Base-by-base conservation (phyloP, 306 rosid species). In the Pterocarpus macrocarpus region DNA sequence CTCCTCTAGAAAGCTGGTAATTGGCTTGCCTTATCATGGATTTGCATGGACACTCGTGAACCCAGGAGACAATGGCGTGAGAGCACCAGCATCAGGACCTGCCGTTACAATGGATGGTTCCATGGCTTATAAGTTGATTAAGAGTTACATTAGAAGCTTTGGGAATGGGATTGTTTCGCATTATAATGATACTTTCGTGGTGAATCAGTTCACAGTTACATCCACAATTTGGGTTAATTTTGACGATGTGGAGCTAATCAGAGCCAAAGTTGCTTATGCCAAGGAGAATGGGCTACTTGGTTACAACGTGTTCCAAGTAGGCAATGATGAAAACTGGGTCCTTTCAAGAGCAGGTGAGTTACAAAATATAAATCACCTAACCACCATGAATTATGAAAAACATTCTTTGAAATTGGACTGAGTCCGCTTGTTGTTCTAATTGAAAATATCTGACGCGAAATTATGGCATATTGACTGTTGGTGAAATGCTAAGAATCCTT, bases 11-110 rank as follows among this genome's bases (percentile, higher is more conserved):
- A 87, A 89, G 57, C 65, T 90, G 57, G 84, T 87, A 32, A 38
- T 90, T 28, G 87, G 85, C 0, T 80, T 90, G 73, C 90, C 91
- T 80, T 90, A 83, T 64, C 83, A 82, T 81, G 92, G 94, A 41
- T 85, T 53, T 65, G 87, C 84, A 4, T 90, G 89, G 92, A 64
- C 7, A 45, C 84, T 90, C 1, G 79, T 39, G 53, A 76, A 64
- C 61, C 86, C 74, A 17, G 47, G 80, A 73, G 73, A 63, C 32
- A 69, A 8, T 39, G 41, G 53, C 0, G 77, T 91, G 3, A 92
- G 86, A 33, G 16, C 76, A 66, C 79, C 73, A 2, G 75, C 90
- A 4, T 69, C 69, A 10, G 91, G 94, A 55, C 83, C 84, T 28
- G 86, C 85, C 2, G 14, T 75, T 38, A 86, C 82, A 63, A 53